Percentiles rank a stretch among this genome's conserved stretches.
Conservation (phyloP, 2,329 filamentous ascomycete species). For the Neofusicoccum umdonicola region DNA sequence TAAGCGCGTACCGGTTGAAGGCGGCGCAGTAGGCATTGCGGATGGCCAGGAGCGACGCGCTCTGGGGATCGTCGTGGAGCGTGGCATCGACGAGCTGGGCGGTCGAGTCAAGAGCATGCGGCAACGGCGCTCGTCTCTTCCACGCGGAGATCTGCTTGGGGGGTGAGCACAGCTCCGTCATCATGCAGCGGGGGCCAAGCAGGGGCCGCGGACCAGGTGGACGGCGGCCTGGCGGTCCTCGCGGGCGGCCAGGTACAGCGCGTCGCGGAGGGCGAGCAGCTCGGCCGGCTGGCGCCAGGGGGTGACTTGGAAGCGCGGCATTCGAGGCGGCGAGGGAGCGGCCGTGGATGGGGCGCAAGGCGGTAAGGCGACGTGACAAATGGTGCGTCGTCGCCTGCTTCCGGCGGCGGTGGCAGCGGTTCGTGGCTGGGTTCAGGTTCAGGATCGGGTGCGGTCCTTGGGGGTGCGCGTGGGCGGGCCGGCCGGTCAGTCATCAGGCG, state of each 20-base stretch:
- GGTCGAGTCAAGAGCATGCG: conserved; percentile 77
- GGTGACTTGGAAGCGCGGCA: conserved; percentile 67
- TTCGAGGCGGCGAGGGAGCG: neutral
- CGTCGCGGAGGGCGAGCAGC: conserved; percentile 62
- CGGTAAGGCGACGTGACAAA: conserved; percentile 10
- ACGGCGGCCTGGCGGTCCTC: conserved; percentile 35
- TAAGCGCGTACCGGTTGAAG: conserved; percentile 63
- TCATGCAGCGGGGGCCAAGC: conserved; percentile 16
- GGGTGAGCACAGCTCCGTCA: conserved; percentile 10
- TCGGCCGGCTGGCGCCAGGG: conserved; percentile 68
- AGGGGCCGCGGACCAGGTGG: conserved; percentile 33
- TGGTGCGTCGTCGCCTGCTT: neutral
- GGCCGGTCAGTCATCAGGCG: neutral
- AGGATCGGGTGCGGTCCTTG: neutral
- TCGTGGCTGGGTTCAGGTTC: neutral
- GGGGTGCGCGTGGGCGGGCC: neutral
- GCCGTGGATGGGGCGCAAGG: neutral
- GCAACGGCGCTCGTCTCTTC: conserved; percentile 46
- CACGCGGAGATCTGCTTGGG: conserved; percentile 15
- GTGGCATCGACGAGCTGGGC: conserved; percentile 69
- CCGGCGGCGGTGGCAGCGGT: neutral
- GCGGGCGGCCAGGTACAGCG: conserved; percentile 54
- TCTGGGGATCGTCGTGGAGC: conserved; percentile 57
- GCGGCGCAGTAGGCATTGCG: conserved; percentile 71
- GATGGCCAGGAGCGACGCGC: conserved; percentile 57